Evolutionary conservation across 768 basidiomycete species (phyloP), one percentile per base, ranked within the genome.

Genomic region (Chlorophyllum brunneum): DNA sequence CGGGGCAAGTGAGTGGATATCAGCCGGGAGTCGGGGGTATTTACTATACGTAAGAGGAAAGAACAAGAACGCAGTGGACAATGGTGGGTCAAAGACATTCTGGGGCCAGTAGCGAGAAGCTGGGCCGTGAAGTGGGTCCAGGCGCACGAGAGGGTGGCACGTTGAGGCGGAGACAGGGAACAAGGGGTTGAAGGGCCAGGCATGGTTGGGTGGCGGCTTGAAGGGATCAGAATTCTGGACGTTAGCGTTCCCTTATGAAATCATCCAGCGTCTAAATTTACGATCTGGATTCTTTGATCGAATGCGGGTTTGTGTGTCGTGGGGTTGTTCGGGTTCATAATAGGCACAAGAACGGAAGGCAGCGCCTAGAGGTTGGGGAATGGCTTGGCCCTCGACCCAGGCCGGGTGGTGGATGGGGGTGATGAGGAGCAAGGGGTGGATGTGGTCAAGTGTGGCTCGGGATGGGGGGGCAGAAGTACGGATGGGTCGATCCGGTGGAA

Each of bases 201-300:
- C n/a, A n/a, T 31, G 43, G n/a, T 16, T 30, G 29, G 43, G 29
- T 45, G 29, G 15, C 18, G 24, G 37, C 8, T 7, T 20, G 15
- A 8, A 36, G 31, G 36, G 11, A 20, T 47, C 33, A 37, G 36
- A 18, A 18, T 48, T 47, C 47, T 20, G 10, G 47, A 48, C 15
- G 47, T 37, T 38, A 26, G 37, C 23, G 23, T 39, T 37, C 37
- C 47, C 34, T 39, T 38, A 48, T 48, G 47, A 48, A 48, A 48
- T 38, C 47, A 48, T 27, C 15, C 16, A 29, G 47, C 47, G 34
- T 20, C 37, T 38, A 29, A 38, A n/a, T 6, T 31, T 13, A 31
- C 31, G 31, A 31, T 6, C 31, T 31, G 31, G 31, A 31, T 31
- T 29, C n/a, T n/a, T n/a, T n/a, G n/a, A n/a, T n/a, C n/a, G n/a